These are phyloP conservation scores for Escovopsis sp. DNA, from an alignment of 2,329 filamentous ascomycete species.

Conservation along the genomic window DNA sequence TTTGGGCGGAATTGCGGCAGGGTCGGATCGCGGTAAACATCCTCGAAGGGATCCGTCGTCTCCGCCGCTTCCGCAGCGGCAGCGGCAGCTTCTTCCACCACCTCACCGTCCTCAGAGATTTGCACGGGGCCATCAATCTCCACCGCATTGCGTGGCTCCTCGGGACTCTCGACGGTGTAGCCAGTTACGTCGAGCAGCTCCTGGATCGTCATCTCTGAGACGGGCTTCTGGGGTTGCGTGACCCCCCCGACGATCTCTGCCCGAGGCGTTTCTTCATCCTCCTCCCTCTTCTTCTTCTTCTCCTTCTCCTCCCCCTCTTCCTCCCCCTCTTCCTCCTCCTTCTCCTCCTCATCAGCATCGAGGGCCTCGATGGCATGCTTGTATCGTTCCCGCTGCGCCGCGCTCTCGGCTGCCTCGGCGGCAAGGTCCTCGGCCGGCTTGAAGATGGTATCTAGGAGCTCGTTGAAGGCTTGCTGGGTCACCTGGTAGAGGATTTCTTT, in stretches of 20 bases:
- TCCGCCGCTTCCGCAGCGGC: conserved; percentile 1
- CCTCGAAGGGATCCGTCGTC: conserved; percentile 8
- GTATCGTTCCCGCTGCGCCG: conserved; percentile 43
- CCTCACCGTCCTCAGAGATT: conserved; percentile 10
- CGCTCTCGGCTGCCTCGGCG: conserved; percentile 50
- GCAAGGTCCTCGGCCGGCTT: conserved; percentile 64
- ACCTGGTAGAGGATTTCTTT: conserved; percentile 85
- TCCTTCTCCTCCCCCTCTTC: not conserved
- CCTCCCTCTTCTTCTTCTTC: not conserved
- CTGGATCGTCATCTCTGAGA: conserved; percentile 14
- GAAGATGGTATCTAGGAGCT: conserved; percentile 79
- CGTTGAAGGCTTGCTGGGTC: conserved; percentile 81
- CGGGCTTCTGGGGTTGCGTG: conserved; percentile 5
- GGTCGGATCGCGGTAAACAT: conserved; percentile 39
- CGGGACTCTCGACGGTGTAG: conserved; percentile 24
- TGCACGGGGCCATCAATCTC: conserved; percentile 17
- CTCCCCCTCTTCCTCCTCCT: conserved; percentile 4
- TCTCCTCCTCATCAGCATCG: conserved; percentile 16
- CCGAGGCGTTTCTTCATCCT: not conserved
- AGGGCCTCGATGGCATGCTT: conserved; percentile 32
- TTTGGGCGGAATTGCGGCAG: conserved; percentile 57
- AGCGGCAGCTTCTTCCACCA: conserved; percentile 5
- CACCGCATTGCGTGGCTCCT: conserved; percentile 17
- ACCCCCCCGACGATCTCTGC: not conserved
- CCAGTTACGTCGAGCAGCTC: conserved; percentile 29